These are phyloP conservation scores for Rhodomyrtus psidioides DNA, from an alignment of 441 rosid genomes.

Conservation along the genomic window DNA sequence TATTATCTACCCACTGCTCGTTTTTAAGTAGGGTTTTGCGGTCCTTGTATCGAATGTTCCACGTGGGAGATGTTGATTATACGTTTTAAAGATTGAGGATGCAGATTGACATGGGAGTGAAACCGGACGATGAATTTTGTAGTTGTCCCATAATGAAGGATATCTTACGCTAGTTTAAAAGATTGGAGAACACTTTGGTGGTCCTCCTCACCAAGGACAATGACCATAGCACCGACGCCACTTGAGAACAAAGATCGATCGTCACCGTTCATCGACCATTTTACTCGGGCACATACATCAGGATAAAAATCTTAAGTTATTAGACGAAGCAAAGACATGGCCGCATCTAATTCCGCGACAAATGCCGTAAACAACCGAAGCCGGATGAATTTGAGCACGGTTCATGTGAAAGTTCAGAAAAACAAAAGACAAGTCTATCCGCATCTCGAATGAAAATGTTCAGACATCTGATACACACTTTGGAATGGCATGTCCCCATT, in stretches of 20 bases:
- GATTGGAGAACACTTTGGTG: not conserved
- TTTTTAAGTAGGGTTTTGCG: not conserved
- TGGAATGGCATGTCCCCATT: not conserved
- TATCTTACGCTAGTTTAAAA: not conserved
- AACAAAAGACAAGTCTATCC: not conserved
- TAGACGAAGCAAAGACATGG: not conserved
- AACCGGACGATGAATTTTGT: not conserved
- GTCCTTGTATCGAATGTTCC: not conserved
- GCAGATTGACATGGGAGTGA: not conserved
- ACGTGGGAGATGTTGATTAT: not conserved
- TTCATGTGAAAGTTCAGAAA: not conserved
- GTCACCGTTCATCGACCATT: too few relatives aligned
- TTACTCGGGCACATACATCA: too few relatives aligned
- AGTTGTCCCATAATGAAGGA: not conserved
- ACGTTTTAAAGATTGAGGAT: not conserved
- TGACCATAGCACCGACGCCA: not conserved
- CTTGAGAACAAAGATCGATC: too few relatives aligned
- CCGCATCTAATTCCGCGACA: not conserved
- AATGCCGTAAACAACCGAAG: not conserved
- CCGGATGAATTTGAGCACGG: not conserved
- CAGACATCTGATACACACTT: not conserved
- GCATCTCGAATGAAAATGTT: not conserved
- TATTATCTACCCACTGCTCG: not conserved
- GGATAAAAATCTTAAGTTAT: not conserved
- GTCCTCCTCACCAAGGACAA: not conserved